phyloP scores from a whole-genome alignment of 345 rosid genomes.

The Dipteronia dyeriana region DNA sequence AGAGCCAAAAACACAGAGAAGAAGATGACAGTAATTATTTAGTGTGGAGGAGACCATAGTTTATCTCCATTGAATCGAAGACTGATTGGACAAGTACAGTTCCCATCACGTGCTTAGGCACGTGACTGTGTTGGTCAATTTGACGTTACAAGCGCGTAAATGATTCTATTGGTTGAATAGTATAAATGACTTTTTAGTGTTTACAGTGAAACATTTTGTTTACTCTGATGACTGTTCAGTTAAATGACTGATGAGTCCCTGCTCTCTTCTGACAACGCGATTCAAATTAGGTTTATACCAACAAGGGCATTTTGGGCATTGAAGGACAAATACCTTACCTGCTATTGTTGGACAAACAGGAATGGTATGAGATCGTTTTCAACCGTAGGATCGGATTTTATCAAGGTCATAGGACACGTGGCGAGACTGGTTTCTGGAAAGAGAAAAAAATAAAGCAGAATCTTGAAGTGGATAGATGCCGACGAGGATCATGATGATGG shows the following conservation, averaged over 20 bases:
- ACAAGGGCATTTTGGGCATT: neutral
- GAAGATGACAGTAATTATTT: neutral
- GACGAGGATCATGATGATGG: neutral
- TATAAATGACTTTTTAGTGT: neutral
- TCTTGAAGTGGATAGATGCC: slow-evolving; percentile 11
- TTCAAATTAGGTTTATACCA: neutral
- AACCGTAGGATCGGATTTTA: slow-evolving; percentile 9
- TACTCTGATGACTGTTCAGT: too few relatives aligned
- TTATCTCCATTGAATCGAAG: neutral
- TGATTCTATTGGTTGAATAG: neutral
- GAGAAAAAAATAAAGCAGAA: neutral
- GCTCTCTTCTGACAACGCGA: too few relatives aligned
- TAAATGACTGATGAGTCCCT: too few relatives aligned
- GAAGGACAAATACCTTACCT: too few relatives aligned
- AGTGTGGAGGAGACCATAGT: neutral
- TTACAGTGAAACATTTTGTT: too few relatives aligned
- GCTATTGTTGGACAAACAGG: neutral
- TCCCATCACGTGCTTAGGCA: neutral
- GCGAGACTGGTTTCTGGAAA: neutral
- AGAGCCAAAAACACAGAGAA: neutral
- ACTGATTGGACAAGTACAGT: neutral
- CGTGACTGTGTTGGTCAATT: neutral
- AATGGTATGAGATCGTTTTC: neutral
- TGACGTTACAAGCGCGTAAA: neutral
- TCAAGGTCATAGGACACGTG: neutral